Base-by-base conservation (phyloP, 768 basidiomycete genomes). In the Gymnopilus dilepis region DNA sequence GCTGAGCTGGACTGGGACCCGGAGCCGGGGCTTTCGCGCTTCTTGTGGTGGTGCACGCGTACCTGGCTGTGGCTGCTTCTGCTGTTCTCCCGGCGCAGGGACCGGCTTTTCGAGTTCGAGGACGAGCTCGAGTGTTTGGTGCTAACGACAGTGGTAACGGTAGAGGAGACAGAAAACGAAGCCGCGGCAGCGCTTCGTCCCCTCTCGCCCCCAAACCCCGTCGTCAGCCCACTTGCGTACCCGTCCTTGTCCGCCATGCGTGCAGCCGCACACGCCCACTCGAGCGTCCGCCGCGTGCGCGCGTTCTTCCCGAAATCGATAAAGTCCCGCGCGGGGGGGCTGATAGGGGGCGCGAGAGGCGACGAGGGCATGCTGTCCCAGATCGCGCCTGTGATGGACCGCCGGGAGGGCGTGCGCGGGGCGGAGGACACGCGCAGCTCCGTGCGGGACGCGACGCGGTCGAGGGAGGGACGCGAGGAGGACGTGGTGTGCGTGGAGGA, bases 211-310 rank as follows among this genome's bases (percentile, higher is more conserved):
- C 42, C 60, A 64, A 62, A 60, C 69, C 54, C 58, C 2, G 65
- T 47, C 34, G 30, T 59, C 65, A 34, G 65, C 56, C 31, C 71
- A 31, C 61, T 64, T 17, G 65, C 61, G 28, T 69, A 63, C 12
- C 63, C 74, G 43, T 77, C 77, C 65, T 81, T 85, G 34, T 81
- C 84, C 4, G 78, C 79, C 8, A 84, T 61, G 40, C 84, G 72
- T 3, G 84, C 84, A 22, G 84, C 85, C 2, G 88, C 88, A 72
- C 89, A 91, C 0, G 89, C 89, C 88, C 88, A 91, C 67, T 91
- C 90, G 58, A 92, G 76, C 12, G 89, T 88, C 42, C 77, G 73
- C 30, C 80, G 80, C 22, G 82, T 78, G 81, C 80, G 66, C n/a
- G 81, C 80, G 33, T 78, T 76, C 40, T 79, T 77, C 21, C 79